These are phyloP conservation scores for Pythium monospermum DNA, from an alignment of 352 stramenopile species.

Conservation along the genomic window DNA sequence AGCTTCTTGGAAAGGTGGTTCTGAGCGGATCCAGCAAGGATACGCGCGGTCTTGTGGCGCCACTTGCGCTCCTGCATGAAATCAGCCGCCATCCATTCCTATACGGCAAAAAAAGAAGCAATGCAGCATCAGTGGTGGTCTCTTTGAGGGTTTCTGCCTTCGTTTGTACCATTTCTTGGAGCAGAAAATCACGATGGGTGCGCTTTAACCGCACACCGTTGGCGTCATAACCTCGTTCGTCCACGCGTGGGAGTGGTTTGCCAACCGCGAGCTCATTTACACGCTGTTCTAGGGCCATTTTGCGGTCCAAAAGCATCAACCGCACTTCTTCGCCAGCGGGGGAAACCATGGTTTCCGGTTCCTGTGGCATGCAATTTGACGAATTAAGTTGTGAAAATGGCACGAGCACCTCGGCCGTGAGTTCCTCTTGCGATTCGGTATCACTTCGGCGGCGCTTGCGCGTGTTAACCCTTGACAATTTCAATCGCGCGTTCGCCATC, in stretches of 20 bases:
- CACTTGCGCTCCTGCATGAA: constrained; percentile 89
- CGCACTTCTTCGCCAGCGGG: constrained; percentile 7
- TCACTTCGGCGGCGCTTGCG: constrained; percentile 25
- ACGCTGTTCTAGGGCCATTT: constrained; percentile 31
- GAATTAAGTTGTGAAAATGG: constrained; percentile 4
- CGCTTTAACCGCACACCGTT: constrained; percentile 34
- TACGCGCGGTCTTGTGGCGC: constrained; percentile 71
- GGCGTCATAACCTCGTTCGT: constrained; percentile 35
- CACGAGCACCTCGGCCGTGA: constrained; percentile 24
- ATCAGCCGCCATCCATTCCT: constrained; percentile 90
- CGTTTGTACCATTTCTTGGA: constrained; percentile 66
- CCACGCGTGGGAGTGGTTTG: constrained; percentile 25
- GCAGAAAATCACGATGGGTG: constrained; percentile 63
- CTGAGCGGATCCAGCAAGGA: constrained; percentile 55
- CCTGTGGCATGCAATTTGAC: constrained; percentile 7
- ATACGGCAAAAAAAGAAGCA: constrained; percentile 4
- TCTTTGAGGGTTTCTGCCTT: not conserved
- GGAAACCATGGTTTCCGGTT: constrained; percentile 4
- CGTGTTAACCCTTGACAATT: constrained; percentile 39
- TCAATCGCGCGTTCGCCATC: constrained; percentile 76
- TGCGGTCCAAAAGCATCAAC: constrained; percentile 38
- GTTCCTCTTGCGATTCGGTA: constrained; percentile 9
- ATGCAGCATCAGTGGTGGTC: not conserved
- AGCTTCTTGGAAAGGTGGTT: constrained; percentile 50
- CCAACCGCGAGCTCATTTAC: constrained; percentile 48